Conservation (phyloP, 108 stramenopile species). For the Parietichytrium sp. region DNA sequence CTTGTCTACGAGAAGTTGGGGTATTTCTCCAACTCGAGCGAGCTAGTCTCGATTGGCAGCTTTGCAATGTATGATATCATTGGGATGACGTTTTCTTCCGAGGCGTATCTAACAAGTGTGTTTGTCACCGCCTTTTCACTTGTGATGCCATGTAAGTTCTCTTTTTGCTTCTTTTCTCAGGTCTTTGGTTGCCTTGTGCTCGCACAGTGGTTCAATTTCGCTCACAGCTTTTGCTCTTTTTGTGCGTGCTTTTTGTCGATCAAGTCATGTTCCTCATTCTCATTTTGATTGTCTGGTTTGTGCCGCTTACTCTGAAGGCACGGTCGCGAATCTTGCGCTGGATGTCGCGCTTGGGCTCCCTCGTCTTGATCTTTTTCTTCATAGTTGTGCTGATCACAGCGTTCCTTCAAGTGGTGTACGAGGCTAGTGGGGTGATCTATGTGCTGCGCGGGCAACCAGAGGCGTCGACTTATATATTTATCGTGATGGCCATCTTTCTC, state of each 20-base stretch:
- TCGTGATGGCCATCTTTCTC: neutral
- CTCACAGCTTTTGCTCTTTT: no score
- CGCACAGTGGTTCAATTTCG: no score
- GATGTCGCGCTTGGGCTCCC: conserved; percentile 6
- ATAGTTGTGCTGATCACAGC: neutral
- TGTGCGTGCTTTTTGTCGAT: no score
- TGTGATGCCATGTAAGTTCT: neutral
- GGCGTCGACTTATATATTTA: neutral
- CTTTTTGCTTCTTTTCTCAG: no score
- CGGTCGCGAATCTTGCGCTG: conserved; percentile 28
- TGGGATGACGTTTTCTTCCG: neutral
- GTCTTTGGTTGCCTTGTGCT: no score
- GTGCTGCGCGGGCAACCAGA: neutral
- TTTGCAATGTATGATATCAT: neutral
- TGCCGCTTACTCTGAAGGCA: neutral
- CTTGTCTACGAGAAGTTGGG: neutral
- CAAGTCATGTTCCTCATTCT: neutral
- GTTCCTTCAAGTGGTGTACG: neutral
- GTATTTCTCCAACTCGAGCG: no score
- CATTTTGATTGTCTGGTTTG: conserved; percentile 20
- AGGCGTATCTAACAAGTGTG: neutral
- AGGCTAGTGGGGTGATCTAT: neutral
- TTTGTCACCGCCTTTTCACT: conserved; percentile 6
- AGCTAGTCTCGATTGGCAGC: neutral
- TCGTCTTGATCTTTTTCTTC: conserved; percentile 23